Percentiles rank a stretch among this genome's conserved stretches.
Conservation (phyloP, 306 rosid species). For the Dalbergia oliveri region DNA sequence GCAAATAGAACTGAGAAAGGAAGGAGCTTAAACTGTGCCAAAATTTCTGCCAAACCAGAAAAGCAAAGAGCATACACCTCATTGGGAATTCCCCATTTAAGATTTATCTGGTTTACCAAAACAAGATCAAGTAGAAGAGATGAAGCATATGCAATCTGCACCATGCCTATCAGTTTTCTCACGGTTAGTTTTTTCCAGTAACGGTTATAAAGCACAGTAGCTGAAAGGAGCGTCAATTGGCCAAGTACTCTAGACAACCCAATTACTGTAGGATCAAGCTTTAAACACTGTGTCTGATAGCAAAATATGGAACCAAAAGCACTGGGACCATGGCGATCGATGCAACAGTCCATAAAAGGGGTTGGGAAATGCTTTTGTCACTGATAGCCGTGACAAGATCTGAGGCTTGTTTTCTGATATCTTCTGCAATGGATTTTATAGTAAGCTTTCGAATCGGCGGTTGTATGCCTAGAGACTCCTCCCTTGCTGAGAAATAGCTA, state of each 20-base stretch:
- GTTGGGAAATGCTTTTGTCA: slow-evolving; percentile 56
- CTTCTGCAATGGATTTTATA: slow-evolving; percentile 56
- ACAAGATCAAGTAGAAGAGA: slow-evolving; percentile 83
- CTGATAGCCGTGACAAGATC: slow-evolving; percentile 61
- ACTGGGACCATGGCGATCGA: slow-evolving; percentile 80
- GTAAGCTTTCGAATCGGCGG: slow-evolving; percentile 44
- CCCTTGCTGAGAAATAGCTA: slow-evolving; percentile 67
- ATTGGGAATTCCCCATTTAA: slow-evolving; percentile 72
- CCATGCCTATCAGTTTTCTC: slow-evolving; percentile 64
- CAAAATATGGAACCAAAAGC: slow-evolving; percentile 83
- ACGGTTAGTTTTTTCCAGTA: slow-evolving; percentile 68
- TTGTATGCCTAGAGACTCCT: slow-evolving; percentile 75
- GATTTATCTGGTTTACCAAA: slow-evolving; percentile 74
- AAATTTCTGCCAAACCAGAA: slow-evolving; percentile 77
- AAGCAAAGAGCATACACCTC: slow-evolving; percentile 74
- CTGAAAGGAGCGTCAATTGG: slow-evolving; percentile 82
- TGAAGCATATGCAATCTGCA: slow-evolving; percentile 72
- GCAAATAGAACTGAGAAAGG: slow-evolving; percentile 83
- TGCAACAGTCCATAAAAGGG: slow-evolving; percentile 81
- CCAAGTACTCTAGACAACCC: slow-evolving; percentile 82
- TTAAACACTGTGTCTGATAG: slow-evolving; percentile 82
- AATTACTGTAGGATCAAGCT: slow-evolving; percentile 75
- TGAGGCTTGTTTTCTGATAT: slow-evolving; percentile 61
- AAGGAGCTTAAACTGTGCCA: slow-evolving; percentile 85
- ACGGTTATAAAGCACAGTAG: slow-evolving; percentile 66